Conservation (phyloP, 2,329 filamentous ascomycete species). For the Lecanicillium sp. region DNA sequence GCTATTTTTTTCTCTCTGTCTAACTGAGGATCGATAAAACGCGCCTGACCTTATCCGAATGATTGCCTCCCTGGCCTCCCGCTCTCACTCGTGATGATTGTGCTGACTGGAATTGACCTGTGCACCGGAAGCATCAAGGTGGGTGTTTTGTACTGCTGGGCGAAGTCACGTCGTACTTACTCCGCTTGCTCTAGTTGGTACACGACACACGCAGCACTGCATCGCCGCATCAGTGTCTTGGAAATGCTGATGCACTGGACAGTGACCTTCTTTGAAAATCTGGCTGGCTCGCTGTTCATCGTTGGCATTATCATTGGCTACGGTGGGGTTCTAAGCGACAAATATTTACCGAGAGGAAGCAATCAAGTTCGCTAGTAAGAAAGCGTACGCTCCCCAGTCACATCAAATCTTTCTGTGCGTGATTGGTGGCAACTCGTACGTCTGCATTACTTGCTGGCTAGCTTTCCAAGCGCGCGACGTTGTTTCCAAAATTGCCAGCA, state of each 20-base stretch:
- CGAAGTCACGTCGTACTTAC: too few species aligned
- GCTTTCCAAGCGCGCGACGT: slow-evolving; percentile 42
- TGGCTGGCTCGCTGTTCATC: slow-evolving; percentile 42
- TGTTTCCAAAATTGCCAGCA: slow-evolving; percentile 43
- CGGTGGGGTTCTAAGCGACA: slow-evolving; percentile 39
- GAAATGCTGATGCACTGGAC: slow-evolving; percentile 28
- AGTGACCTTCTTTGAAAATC: slow-evolving; percentile 40
- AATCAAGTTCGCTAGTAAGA: slow-evolving; percentile 38
- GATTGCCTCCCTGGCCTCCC: slow-evolving; percentile 40
- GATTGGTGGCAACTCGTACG: slow-evolving; percentile 51
- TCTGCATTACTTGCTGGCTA: slow-evolving; percentile 45
- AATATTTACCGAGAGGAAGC: slow-evolving; percentile 37
- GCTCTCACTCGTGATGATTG: slow-evolving; percentile 42
- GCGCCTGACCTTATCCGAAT: slow-evolving; percentile 41
- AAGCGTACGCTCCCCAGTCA: slow-evolving; percentile 41
- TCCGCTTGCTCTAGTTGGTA: slow-evolving; percentile 13
- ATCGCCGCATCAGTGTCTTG: slow-evolving; percentile 12
- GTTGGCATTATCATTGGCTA: slow-evolving; percentile 40
- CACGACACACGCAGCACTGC: slow-evolving; percentile 15
- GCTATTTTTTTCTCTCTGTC: not conserved
- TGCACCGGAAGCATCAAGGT: slow-evolving; percentile 43
- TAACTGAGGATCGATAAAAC: slow-evolving; percentile 34
- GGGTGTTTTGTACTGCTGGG: too few species aligned
- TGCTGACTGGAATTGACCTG: slow-evolving; percentile 42
- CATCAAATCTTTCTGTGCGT: slow-evolving; percentile 47